Percentiles rank a stretch among this genome's conserved stretches.
phyloP scores from a whole-genome alignment of 2,329 filamentous ascomycete genomes.

The Ilyonectria sp. region DNA sequence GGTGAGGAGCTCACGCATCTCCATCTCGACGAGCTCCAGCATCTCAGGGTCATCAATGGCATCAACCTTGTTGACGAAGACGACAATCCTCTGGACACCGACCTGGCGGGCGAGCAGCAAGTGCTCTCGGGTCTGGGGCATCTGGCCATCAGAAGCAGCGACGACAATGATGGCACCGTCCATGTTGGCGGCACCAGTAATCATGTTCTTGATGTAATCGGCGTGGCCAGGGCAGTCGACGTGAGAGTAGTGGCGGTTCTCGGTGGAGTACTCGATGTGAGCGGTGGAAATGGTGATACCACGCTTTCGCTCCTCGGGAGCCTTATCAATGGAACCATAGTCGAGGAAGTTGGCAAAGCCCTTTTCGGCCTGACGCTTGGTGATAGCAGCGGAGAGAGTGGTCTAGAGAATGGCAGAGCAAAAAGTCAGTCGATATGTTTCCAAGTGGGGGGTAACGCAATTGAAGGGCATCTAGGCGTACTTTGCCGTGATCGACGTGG shows the following conservation, averaged over 20 bases:
- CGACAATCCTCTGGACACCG: conserved; percentile 97
- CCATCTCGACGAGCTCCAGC: conserved; percentile 99
- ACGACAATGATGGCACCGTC: conserved; percentile 99
- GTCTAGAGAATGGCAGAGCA: conserved; percentile 72
- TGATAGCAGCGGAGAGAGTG: conserved; percentile 98
- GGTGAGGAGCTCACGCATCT: conserved; percentile 97
- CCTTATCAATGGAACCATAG: conserved; percentile 98
- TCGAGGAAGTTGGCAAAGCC: conserved; percentile 95
- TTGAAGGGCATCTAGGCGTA: conserved; percentile 56
- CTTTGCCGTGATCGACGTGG: conserved; percentile 99
- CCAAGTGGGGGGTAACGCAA: conserved; percentile 10
- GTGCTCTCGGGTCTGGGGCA: conserved; percentile 99
- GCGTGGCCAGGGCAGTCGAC: conserved; percentile 99
- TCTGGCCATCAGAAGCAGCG: conserved; percentile 97
- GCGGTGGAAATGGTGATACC: conserved; percentile 99
- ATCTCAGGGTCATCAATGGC: conserved; percentile 98
- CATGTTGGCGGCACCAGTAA: conserved; percentile 99
- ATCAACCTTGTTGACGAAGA: conserved; percentile 99
- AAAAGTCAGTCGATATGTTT: conserved; percentile 37
- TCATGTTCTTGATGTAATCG: conserved; percentile 99
- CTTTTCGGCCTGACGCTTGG: conserved; percentile 97
- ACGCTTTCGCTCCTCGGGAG: conserved; percentile 98
- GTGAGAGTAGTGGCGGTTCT: conserved; percentile 96
- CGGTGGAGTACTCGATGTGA: conserved; percentile 98
- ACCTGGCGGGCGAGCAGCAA: conserved; percentile 97